A percentile compares a stretch with the other conserved stretches of the same genome.
These are phyloP conservation scores for Nemania diffusa DNA, from an alignment of 2,329 filamentous ascomycete genomes.

Conservation along the genomic window DNA sequence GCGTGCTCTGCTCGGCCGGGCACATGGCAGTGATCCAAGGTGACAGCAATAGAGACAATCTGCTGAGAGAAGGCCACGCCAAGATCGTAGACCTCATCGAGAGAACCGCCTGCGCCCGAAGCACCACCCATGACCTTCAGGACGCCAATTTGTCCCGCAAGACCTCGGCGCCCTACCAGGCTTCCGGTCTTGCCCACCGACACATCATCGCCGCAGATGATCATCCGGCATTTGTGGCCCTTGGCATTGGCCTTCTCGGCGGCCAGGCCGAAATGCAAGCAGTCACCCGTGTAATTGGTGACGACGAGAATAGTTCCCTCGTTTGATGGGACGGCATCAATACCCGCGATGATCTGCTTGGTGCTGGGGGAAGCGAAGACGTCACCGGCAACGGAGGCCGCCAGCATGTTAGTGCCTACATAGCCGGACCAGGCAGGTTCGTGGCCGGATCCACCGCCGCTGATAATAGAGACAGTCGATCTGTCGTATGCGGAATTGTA, in stretches of 20 bases:
- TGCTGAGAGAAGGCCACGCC: conserved; percentile 61
- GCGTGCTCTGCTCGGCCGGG: conserved; percentile 62
- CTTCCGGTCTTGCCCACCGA: conserved; percentile 68
- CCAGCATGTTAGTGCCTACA: conserved; percentile 70
- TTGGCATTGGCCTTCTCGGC: conserved; percentile 66
- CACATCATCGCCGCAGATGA: conserved; percentile 73
- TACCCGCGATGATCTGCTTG: conserved; percentile 69
- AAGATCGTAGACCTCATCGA: conserved; percentile 61
- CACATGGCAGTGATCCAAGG: conserved; percentile 70
- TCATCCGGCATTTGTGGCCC: conserved; percentile 65
- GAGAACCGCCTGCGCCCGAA: conserved; percentile 57
- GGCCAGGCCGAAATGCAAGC: conserved; percentile 69
- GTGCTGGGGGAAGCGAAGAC: conserved; percentile 73
- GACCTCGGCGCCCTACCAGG: conserved; percentile 69
- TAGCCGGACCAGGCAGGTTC: conserved; percentile 73
- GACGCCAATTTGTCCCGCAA: conserved; percentile 70
- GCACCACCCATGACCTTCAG: conserved; percentile 67
- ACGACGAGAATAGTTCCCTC: conserved; percentile 69
- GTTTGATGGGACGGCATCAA: conserved; percentile 64
- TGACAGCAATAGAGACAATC: conserved; percentile 67
- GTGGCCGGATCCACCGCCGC: conserved; percentile 67
- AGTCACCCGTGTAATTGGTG: conserved; percentile 74
- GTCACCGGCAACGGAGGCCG: conserved; percentile 69
- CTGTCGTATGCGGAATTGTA: conserved; percentile 58
- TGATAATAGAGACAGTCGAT: conserved; percentile 61